Evolutionary conservation across 441 rosid species (phyloP).

Genomic region (Biscutella laevigata): DNA sequence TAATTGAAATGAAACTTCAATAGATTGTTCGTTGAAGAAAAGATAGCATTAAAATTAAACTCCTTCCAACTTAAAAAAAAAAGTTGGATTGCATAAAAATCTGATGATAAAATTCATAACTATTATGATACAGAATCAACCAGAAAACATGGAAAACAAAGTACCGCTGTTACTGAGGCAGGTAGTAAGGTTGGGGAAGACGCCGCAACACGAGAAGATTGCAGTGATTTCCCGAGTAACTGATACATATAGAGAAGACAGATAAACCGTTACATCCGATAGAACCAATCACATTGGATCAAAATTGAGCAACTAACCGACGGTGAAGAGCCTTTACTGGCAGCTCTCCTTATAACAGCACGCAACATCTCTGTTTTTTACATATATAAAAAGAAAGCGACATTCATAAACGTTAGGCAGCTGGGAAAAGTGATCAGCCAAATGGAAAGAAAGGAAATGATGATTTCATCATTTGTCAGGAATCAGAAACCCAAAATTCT

Average conservation of each 20-base stretch:
- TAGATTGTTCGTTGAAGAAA: slow-evolving; percentile 1
- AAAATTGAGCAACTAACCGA: slow-evolving; percentile 32
- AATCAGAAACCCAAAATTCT: too few relatives aligned
- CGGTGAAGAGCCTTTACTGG: slow-evolving; percentile 45
- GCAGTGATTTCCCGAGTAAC: slow-evolving; percentile 41
- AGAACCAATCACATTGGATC: too few relatives aligned
- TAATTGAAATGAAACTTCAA: neutral
- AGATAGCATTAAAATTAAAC: neutral
- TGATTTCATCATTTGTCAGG: too few relatives aligned
- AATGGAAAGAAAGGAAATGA: too few relatives aligned
- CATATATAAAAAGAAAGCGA: too few relatives aligned
- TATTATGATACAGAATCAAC: too few relatives aligned
- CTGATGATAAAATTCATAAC: too few relatives aligned
- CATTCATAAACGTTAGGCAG: too few relatives aligned
- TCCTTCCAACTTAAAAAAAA: too few relatives aligned
- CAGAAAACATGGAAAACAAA: slow-evolving; percentile 7
- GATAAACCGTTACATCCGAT: neutral
- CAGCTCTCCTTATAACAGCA: slow-evolving; percentile 46
- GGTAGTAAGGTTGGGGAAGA: slow-evolving; percentile 39
- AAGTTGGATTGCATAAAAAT: too few relatives aligned
- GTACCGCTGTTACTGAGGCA: slow-evolving; percentile 36
- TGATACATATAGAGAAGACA: slow-evolving; percentile 19
- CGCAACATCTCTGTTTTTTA: too few relatives aligned
- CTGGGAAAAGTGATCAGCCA: neutral
- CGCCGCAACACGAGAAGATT: slow-evolving; percentile 30